These are phyloP conservation scores for Stagonosporopsis rhizophila DNA, from an alignment of 2,329 filamentous ascomycete species.

Conservation along the genomic window DNA sequence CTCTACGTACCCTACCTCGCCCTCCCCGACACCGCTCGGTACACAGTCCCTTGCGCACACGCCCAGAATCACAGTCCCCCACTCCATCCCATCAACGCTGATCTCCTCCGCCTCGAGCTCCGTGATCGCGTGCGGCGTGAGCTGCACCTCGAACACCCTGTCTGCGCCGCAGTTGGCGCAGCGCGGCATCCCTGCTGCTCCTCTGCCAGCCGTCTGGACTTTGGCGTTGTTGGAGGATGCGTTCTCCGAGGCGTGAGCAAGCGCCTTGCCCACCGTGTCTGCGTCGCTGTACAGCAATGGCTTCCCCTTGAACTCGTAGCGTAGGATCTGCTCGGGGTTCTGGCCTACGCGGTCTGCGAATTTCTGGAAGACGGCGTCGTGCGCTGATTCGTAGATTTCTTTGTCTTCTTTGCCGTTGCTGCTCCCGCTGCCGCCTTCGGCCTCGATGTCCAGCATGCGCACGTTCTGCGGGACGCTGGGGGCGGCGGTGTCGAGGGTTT, in stretches of 20 bases:
- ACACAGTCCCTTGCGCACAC: conserved; percentile 84
- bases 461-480: conserved; percentile 59
- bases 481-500: conserved; percentile 71
- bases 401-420: conserved; percentile 54
- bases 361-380: conserved; percentile 60
- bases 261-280: conserved; percentile 74
- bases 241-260: conserved; percentile 53
- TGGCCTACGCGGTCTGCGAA: conserved; percentile 60
- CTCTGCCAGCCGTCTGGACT: conserved; percentile 34
- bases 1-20: conserved; percentile 79
- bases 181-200: conserved; percentile 65
- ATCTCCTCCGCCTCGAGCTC: conserved; percentile 80
- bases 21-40: conserved; percentile 63
- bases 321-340: conserved; percentile 59
- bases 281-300: conserved; percentile 78
- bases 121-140: conserved; percentile 88
- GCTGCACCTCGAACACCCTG: conserved; percentile 88
- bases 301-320: conserved; percentile 58
- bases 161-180: conserved; percentile 78
- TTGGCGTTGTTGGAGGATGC: conserved; percentile 31
- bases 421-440: conserved; percentile 36
- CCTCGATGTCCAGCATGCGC: conserved; percentile 52
- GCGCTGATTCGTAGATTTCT: conserved; percentile 56
- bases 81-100: conserved; percentile 87
- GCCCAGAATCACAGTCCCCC: conserved; percentile 89